Base-by-base conservation (phyloP, 495 filamentous ascomycete species). In the Staphylotrichum tortipilum region DNA sequence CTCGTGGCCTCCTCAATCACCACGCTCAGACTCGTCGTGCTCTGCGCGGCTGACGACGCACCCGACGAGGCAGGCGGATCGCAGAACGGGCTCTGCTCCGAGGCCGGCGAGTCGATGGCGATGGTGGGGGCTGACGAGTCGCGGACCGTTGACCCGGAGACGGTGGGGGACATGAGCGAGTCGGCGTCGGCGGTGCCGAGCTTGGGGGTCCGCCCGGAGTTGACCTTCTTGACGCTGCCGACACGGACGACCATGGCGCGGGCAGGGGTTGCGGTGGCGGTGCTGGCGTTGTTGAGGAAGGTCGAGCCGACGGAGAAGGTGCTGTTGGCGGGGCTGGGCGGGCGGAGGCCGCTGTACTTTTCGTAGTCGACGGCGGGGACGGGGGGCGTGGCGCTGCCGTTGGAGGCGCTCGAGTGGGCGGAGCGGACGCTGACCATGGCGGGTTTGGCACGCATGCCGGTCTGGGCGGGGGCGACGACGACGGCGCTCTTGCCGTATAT, bases 401-500 rank as follows among this genome's bases (percentile, higher is more conserved):
- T 58, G n/a, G 70, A 78, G 37, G 53, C 68, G 46, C 58, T 62
- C 28, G 63, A 74, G 18, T 73, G 50, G 65, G 72, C 72, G 56
- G 79, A 85, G 63, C 85, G 89, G 44, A 96, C 88, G 56, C 86
- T 92, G 52, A 98, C 88, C 54, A 96, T 83, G 39, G 85, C 86
- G 14, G 94, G 89, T 61, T 88, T 91, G 41, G 85, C 83, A 52
- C 88, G 81, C 53, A 85, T 82, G 47, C 84, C 85, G 38, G 88
- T 89, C 55, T 89, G 88, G 0, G 89, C 88, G 0, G 89, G 88
- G 12, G 60, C 62, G 24, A 87, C 68, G 37, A 95, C 79, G 42
- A 94, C 78, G 30, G 87, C 88, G 55, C 89, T 85, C 70, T 88
- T 86, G 53, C 89, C 81, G 64, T 95, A 96, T 26, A 94, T 86